Conservation (phyloP, 2,329 filamentous ascomycete species). For the Diplodia corticola region DNA sequence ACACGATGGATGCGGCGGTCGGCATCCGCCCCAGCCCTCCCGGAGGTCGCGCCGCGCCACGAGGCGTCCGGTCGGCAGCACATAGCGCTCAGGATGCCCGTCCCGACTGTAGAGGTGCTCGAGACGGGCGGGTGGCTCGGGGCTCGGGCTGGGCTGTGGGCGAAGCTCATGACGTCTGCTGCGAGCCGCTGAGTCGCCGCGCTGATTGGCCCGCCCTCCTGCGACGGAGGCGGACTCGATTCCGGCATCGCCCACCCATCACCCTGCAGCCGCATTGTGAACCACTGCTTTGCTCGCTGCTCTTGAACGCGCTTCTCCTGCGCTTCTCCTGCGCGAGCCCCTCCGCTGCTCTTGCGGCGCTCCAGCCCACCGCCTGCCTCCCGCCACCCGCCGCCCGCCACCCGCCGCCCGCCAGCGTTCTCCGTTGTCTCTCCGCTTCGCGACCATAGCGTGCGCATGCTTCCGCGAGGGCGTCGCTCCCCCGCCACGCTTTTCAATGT, state of each 20-base stretch:
- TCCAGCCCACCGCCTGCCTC: neutral
- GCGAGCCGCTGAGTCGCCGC: neutral
- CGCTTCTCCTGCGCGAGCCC: neutral
- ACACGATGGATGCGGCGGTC: neutral
- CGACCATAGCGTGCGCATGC: slow-evolving; percentile 9
- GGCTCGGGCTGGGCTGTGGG: neutral
- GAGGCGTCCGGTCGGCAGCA: neutral
- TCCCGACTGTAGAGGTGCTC: neutral
- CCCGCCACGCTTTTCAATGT: slow-evolving; percentile 13
- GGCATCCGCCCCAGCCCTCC: neutral
- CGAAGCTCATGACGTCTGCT: slow-evolving; percentile 9
- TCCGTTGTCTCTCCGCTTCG: neutral
- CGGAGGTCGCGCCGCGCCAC: neutral
- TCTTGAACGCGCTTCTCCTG: neutral
- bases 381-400: neutral
- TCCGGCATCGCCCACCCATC: slow-evolving; percentile 1
- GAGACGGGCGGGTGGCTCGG: neutral
- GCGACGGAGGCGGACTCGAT: neutral
- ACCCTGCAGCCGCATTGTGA: slow-evolving; percentile 10
- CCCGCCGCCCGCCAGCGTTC: neutral
- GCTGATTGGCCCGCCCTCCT: slow-evolving; percentile 8
- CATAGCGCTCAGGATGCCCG: neutral
- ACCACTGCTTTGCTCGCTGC: slow-evolving; percentile 3
- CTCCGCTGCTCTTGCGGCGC: neutral
- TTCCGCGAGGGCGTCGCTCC: neutral